These are phyloP conservation scores for Elsinoe fawcettii DNA, from an alignment of 2,329 filamentous ascomycete genomes.

Conservation along the genomic window DNA sequence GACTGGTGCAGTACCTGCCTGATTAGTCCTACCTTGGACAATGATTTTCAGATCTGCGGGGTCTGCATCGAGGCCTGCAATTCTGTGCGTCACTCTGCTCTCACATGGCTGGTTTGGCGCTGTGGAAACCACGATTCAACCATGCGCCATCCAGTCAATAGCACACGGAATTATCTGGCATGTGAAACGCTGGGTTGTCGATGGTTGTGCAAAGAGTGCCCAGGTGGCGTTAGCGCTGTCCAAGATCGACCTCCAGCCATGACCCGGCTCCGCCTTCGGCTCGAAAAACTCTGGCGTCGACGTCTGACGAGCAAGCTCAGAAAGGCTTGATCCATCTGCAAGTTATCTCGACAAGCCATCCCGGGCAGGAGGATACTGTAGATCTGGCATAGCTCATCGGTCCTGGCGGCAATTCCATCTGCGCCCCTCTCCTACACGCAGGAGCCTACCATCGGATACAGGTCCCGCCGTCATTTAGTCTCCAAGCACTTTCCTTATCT, in stretches of 20 bases:
- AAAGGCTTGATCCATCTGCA: not conserved
- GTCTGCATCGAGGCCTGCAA: slow-evolving; percentile 4
- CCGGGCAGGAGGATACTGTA: not conserved
- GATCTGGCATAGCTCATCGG: not conserved
- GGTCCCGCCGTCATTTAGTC: not conserved
- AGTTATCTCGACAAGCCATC: not conserved
- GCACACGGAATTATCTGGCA: not conserved
- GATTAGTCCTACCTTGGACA: not conserved
- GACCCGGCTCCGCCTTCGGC: not conserved
- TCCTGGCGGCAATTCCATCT: not conserved
- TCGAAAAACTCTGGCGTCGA: not conserved
- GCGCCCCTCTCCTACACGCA: not conserved
- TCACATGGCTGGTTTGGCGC: not conserved
- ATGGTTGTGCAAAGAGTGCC: not conserved
- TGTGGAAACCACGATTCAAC: not conserved
- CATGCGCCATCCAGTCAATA: not conserved
- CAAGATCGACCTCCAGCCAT: not conserved
- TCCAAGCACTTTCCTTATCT: slow-evolving; percentile 13
- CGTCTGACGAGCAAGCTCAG: not conserved
- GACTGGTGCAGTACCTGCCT: slow-evolving; percentile 4
- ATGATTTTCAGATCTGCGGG: slow-evolving; percentile 13
- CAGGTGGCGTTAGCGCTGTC: not conserved
- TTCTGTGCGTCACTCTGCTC: slow-evolving; percentile 1
- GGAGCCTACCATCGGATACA: not conserved
- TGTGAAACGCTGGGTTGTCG: not conserved